Evolutionary conservation across 148 eudicot species (phyloP).

Genomic region (Selenicereus undatus): DNA sequence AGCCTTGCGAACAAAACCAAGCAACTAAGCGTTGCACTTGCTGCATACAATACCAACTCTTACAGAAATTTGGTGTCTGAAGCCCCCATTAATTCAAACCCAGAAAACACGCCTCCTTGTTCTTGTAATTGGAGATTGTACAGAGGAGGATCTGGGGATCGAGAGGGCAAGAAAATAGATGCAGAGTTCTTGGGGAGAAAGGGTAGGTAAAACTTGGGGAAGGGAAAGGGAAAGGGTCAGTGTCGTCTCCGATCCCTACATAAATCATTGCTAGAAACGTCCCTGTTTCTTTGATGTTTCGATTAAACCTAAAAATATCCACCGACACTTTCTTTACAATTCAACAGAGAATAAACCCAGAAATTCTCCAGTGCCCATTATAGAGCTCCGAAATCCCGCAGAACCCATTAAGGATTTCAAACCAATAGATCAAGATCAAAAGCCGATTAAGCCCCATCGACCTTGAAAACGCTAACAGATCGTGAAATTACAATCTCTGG

Average conservation of each 20-base stretch:
- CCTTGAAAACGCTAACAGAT: no score
- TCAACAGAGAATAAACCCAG: constrained; percentile 14
- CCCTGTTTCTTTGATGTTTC: constrained; percentile 11
- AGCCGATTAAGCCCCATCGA: no score
- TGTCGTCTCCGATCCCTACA: constrained; percentile 12
- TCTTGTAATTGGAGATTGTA: neutral
- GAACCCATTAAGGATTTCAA: constrained; percentile 30
- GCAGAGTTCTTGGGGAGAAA: neutral
- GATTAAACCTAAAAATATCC: constrained; percentile 8
- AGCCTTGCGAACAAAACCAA: constrained; percentile 68
- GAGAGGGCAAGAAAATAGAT: neutral
- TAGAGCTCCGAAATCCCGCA: constrained; percentile 28
- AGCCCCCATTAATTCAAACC: constrained; percentile 29
- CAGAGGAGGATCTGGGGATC: neutral
- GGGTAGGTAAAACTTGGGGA: neutral
- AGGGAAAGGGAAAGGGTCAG: neutral
- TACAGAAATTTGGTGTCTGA: constrained; percentile 60
- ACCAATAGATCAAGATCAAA: constrained; percentile 46
- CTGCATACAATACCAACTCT: constrained; percentile 71
- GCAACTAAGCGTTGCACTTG: constrained; percentile 82
- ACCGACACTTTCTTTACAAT: constrained; percentile 1
- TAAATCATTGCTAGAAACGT: constrained; percentile 53
- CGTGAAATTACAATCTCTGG: no score
- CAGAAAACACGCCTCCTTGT: neutral
- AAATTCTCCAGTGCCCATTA: constrained; percentile 28